phyloP scores from a whole-genome alignment of 2,329 filamentous ascomycete genomes.

The Celoporthe dispersa region DNA sequence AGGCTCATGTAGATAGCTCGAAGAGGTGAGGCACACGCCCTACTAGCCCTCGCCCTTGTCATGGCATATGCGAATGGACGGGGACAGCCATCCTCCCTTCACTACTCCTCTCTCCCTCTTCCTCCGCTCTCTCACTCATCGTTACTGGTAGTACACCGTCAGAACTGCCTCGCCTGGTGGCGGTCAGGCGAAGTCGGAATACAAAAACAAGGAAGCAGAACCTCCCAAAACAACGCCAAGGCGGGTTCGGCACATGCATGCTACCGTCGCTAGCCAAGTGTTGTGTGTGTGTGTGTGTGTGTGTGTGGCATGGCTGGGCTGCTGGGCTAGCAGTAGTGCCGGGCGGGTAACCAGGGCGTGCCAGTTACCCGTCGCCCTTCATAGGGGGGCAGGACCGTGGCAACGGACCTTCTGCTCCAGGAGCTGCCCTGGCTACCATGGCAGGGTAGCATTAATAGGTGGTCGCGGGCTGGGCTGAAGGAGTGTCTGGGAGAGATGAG shows the following conservation, averaged over 20 bases:
- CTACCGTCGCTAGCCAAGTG: background rate
- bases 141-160: background rate
- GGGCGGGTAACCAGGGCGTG: background rate
- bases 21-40: background rate
- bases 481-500: background rate
- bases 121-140: background rate
- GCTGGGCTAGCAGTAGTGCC: background rate
- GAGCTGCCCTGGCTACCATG: background rate
- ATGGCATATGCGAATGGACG: too few species aligned
- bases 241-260: conserved; percentile 3
- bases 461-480: background rate
- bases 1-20: too few species aligned
- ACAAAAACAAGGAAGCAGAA: background rate
- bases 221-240: conserved; percentile 4
- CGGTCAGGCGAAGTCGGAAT: background rate
- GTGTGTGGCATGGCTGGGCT: too few species aligned
- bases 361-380: background rate
- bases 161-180: background rate
- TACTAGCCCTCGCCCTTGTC: too few species aligned
- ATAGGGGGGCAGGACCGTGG: background rate
- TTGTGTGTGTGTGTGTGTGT: background rate
- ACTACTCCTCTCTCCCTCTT: background rate
- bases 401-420: background rate
- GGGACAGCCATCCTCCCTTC: background rate
- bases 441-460: too few species aligned